Evolutionary conservation across 495 filamentous ascomycete genomes (phyloP).

Genomic region (Penicillium ochrochloron): DNA sequence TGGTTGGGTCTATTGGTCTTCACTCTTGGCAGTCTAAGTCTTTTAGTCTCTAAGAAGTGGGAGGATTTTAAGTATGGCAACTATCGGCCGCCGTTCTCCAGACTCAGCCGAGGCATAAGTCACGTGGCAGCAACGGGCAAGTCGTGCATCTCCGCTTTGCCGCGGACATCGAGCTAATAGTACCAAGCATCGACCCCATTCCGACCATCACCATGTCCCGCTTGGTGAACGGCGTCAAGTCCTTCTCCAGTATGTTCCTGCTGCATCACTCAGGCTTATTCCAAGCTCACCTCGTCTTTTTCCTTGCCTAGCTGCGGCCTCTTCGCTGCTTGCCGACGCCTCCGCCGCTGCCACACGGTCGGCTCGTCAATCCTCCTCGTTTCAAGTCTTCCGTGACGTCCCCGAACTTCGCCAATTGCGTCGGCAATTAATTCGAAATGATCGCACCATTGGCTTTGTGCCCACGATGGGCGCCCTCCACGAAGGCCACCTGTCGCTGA

Average conservation of each 20-base stretch:
- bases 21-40: too few species aligned
- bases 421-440: conserved; percentile 64
- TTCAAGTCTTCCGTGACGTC: conserved; percentile 78
- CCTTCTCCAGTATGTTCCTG: conserved; percentile 34
- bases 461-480: conserved; percentile 98
- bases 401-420: conserved; percentile 73
- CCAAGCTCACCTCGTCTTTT: conserved; percentile 23
- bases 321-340: conserved; percentile 33
- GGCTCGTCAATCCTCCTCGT: conserved; percentile 36
- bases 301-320: conserved; percentile 28
- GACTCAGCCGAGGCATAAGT: conserved; percentile 21
- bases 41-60: too few species aligned
- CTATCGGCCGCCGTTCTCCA: too few species aligned
- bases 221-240: conserved; percentile 31
- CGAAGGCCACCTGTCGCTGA: conserved; percentile 83
- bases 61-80: too few species aligned
- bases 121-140: conserved; percentile 14
- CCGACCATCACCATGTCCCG: conserved; percentile 32
- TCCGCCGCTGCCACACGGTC: conserved; percentile 31
- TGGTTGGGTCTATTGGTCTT: too few species aligned
- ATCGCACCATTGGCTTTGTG: conserved; percentile 81
- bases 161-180: conserved; percentile 3
- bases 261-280: conserved; percentile 4
- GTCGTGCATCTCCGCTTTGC: conserved; percentile 2
- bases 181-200: neutral